Evolutionary conservation across 805 yeast species (phyloP), one percentile per base, ranked within the genome.

Genomic region (Wickerhamiella siamensis): DNA sequence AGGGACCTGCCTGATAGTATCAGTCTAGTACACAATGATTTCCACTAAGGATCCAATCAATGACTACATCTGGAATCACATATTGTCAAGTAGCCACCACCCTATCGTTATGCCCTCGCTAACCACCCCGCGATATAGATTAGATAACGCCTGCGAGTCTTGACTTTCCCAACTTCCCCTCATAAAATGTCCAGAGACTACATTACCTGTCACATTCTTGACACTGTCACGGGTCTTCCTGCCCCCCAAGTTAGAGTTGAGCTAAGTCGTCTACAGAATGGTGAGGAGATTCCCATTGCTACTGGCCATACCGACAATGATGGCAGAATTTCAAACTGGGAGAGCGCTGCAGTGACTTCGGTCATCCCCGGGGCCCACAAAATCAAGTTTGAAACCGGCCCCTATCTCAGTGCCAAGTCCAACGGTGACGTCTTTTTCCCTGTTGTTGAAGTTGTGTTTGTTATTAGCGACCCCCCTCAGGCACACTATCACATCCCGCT

Each of bases 401-500:
- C 72, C 31, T 83, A 83, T 55, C 77, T 81, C 50, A 40, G 47
- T 16, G 49, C 49, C 19, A 47, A 57, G 10, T 41, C 44, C 19
- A 50, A 46, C 1, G 44, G 45, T 14, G 38, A 41, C 45, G 52
- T 52, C 43, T 86, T 86, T 57, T 87, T 86, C 66, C 96, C 96
- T 0, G 79, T 72, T 54, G 84, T 86, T 6, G 95, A 87, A 46
- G 81, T 87, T 32, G 66, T 70, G 1, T 87, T 87, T 55, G 71
- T 70, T 24, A 74, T 87, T 3, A 69, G 69, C 5, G 66, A 68
- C 47, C 80, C 81, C 0, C 78, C 83, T 0, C 83, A 78, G 45
- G 64, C 72, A 31, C 97, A 87, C 58, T 87, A 84, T 60, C 97
- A 87, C 57, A 79, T 87, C 42, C 97, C 97, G 0, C 63, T 87